A percentile compares a stretch with the other conserved stretches of the same genome.
These are phyloP conservation scores for Dunaliella primolecta DNA, from an alignment of 139 green algal genomes.

Conservation along the genomic window DNA sequence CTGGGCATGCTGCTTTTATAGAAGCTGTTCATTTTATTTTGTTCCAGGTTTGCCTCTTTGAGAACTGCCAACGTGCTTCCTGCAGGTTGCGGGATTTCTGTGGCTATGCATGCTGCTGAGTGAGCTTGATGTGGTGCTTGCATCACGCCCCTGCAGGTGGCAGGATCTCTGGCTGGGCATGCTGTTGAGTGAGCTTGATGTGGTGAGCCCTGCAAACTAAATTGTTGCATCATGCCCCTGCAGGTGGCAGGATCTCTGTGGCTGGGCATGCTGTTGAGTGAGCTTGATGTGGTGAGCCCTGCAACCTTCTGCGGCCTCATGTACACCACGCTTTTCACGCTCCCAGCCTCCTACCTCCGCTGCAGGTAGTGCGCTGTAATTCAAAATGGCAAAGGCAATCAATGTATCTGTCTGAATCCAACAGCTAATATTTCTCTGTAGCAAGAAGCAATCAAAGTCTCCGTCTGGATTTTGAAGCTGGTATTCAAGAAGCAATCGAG, in stretches of 20 bases:
- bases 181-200: conserved; percentile 24
- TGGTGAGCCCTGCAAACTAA: conserved; percentile 19
- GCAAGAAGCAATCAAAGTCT: background rate
- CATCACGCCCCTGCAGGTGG: too few relatives aligned
- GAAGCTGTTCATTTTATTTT: too few relatives aligned
- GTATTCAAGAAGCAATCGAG: background rate
- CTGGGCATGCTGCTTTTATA: too few relatives aligned
- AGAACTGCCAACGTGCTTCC: too few relatives aligned
- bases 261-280: conserved; percentile 25
- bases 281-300: conserved; percentile 22
- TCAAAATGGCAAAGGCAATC: background rate
- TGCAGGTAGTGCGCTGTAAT: background rate
- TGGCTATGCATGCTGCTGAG: conserved; percentile 28
- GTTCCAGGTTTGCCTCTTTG: too few relatives aligned
- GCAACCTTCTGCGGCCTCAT: conserved; percentile 21
- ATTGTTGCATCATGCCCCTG: too few relatives aligned
- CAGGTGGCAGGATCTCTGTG: conserved; percentile 22
- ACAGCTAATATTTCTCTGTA: too few relatives aligned
- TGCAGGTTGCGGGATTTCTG: conserved; percentile 16
- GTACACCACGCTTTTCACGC: conserved; percentile 20
- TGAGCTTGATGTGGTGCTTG: conserved; percentile 22
- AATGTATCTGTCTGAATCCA: background rate
- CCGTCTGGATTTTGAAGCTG: background rate
- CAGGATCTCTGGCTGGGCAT: conserved; percentile 27
- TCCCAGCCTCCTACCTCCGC: conserved; percentile 22